Conservation (phyloP, 1,139 yeast genomes). For the Suhomyces coccinellae region DNA sequence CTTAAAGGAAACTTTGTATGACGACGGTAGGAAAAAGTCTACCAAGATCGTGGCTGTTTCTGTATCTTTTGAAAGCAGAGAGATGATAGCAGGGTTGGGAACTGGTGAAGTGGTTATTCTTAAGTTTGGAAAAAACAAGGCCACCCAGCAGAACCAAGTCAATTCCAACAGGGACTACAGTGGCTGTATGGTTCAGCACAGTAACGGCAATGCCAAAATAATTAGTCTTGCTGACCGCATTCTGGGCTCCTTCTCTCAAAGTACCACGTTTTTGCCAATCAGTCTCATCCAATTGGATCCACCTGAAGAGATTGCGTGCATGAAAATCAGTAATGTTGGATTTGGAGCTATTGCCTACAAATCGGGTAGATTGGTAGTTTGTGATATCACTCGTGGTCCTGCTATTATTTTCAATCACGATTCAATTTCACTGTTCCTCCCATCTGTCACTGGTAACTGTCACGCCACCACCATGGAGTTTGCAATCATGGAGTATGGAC, state of each 20-base stretch:
- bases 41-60: constrained; percentile 60
- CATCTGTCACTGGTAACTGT: constrained; percentile 33
- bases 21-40: constrained; percentile 30
- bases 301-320: constrained; percentile 53
- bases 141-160: constrained; percentile 10
- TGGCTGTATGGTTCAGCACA: constrained; percentile 34
- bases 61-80: constrained; percentile 76
- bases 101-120: constrained; percentile 78
- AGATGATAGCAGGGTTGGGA: constrained; percentile 66
- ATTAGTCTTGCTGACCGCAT: constrained; percentile 33
- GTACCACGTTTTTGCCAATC: constrained; percentile 62
- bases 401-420: constrained; percentile 63
- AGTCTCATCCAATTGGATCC: constrained; percentile 47
- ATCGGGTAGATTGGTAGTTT: constrained; percentile 69
- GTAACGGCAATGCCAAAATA: constrained; percentile 38
- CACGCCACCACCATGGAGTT: constrained; percentile 67
- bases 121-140: constrained; percentile 55
- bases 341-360: constrained; percentile 82
- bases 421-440: constrained; percentile 43
- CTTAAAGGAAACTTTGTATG: constrained; percentile 37
- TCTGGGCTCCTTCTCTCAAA: constrained; percentile 33
- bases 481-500: constrained; percentile 67
- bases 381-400: constrained; percentile 82
- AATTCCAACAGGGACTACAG: constrained; percentile 24
- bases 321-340: constrained; percentile 74